These are phyloP conservation scores for Grigorovia transvaalensis DNA, from an alignment of 805 yeast species.

Conservation along the genomic window DNA sequence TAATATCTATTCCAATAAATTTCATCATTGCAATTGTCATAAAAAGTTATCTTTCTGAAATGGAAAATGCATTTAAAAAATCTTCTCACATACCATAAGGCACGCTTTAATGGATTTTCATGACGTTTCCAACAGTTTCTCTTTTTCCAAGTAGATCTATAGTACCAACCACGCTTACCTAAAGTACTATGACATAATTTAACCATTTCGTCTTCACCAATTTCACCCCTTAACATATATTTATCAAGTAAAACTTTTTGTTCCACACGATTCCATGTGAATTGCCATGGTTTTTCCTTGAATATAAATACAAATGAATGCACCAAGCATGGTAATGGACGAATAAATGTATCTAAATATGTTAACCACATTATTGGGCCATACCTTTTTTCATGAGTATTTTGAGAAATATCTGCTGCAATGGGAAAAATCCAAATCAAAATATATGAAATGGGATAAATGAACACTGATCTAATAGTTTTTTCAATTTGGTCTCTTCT, in stretches of 20 bases:
- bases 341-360: slow-evolving; percentile 61
- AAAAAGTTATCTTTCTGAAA: slow-evolving; percentile 9
- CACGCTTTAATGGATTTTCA: slow-evolving; percentile 16
- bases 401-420: slow-evolving; percentile 49
- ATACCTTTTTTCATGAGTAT: slow-evolving; percentile 35
- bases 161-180: slow-evolving; percentile 28
- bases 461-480: slow-evolving; percentile 69
- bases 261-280: slow-evolving; percentile 28
- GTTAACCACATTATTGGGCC: slow-evolving; percentile 55
- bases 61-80: slow-evolving; percentile 10
- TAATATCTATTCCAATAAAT: slow-evolving; percentile 17
- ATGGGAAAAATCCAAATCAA: slow-evolving; percentile 78
- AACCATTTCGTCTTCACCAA: slow-evolving; percentile 18
- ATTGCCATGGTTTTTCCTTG: slow-evolving; percentile 72
- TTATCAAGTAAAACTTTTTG: slow-evolving; percentile 13
- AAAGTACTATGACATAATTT: slow-evolving; percentile 14
- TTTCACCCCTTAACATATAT: slow-evolving; percentile 18
- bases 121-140: slow-evolving; percentile 23
- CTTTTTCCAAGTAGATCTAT: slow-evolving; percentile 18
- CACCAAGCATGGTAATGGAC: slow-evolving; percentile 70
- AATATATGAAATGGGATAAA: slow-evolving; percentile 76
- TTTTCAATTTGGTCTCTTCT: slow-evolving; percentile 59
- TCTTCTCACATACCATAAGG: slow-evolving; percentile 19
- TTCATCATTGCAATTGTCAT: slow-evolving; percentile 22
- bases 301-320: slow-evolving; percentile 67